phyloP scores from a whole-genome alignment of 495 filamentous ascomycete species.

The Penicillium antarcticum region DNA sequence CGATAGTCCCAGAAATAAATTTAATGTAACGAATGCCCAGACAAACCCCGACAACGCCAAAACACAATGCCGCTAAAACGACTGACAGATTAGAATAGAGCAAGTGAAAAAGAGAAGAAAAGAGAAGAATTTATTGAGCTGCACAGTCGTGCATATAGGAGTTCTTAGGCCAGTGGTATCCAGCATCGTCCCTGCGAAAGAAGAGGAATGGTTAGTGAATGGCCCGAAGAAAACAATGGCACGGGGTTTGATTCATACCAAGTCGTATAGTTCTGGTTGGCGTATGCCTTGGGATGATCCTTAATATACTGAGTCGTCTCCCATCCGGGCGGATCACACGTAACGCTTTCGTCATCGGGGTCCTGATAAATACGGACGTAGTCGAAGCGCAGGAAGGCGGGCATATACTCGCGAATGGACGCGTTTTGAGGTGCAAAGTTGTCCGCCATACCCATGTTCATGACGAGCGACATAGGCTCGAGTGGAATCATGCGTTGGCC shows the following conservation, averaged over 20 bases:
- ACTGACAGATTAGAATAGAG: slow-evolving; percentile 7
- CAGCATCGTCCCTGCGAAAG: slow-evolving; percentile 27
- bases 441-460: slow-evolving; percentile 72
- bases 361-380: slow-evolving; percentile 76
- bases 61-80: slow-evolving; percentile 37
- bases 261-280: slow-evolving; percentile 61
- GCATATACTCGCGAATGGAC: slow-evolving; percentile 52
- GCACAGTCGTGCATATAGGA: slow-evolving; percentile 45
- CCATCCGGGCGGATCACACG: slow-evolving; percentile 70
- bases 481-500: slow-evolving; percentile 65
- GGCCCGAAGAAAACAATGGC: neutral
- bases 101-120: slow-evolving; percentile 2
- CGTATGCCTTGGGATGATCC: slow-evolving; percentile 59
- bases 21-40: slow-evolving; percentile 5
- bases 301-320: slow-evolving; percentile 70
- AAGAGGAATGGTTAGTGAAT: slow-evolving; percentile 3
- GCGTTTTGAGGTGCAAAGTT: slow-evolving; percentile 63
- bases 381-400: slow-evolving; percentile 69
- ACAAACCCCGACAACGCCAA: slow-evolving; percentile 23
- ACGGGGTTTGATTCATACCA: slow-evolving; percentile 28
- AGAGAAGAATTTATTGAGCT: neutral
- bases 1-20: slow-evolving; percentile 1
- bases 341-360: slow-evolving; percentile 53
- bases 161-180: slow-evolving; percentile 49
- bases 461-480: slow-evolving; percentile 67